Evolutionary conservation across 2,329 filamentous ascomycete genomes (phyloP), one percentile per base, ranked within the genome.

Genomic region (Penicillium brasilianum): DNA sequence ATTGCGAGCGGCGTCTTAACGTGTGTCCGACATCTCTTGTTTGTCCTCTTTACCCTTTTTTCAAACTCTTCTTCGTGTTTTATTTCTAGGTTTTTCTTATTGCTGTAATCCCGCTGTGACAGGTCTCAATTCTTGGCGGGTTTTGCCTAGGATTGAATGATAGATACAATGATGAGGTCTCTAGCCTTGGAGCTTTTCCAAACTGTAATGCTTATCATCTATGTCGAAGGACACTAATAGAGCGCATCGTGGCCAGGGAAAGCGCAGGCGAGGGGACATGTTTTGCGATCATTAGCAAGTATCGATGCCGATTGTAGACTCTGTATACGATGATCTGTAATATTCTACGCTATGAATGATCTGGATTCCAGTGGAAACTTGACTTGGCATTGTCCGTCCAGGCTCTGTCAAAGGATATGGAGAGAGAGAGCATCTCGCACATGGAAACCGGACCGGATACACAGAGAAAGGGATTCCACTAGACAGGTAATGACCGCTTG

Each of bases 1-100:
- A 66, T 68, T 69, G 67, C 61, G 62, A 70, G 66, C 68, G 68
- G 67, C 67, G 68, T 70, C 68, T 66, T 70, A 70, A 70, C 66
- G 66, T 70, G 68, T 69, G 61, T 68, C 67, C 64, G 62, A 67
- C 48, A 57, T 61, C 61, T 57, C 61, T 64, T 63, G 52, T 60
- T 57, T 49, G 63, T 58, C 60, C 34, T 55, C 48, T 49, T 56
- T 20, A 20, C 11, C 57, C 57, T 43, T 39, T 22, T 48, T 55
- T n/a, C 16, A 11, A 16, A 16, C 7, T 34, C 28, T 18, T 49
- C 30, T 50, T 50, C 30, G 34, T 50, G 48, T 50, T 50, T 28
- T 28, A 50, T 32, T 34, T 58, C 30, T 57, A 36, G 53, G 14
- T n/a, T 61, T 61, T 61, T 51, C 43, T 39, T 63, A 53, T n/a